A percentile compares a stretch with the other conserved stretches of the same genome.
These are phyloP conservation scores for Dactylis glomerata DNA, from an alignment of 176 grass and related monocot genomes.

Conservation along the genomic window DNA sequence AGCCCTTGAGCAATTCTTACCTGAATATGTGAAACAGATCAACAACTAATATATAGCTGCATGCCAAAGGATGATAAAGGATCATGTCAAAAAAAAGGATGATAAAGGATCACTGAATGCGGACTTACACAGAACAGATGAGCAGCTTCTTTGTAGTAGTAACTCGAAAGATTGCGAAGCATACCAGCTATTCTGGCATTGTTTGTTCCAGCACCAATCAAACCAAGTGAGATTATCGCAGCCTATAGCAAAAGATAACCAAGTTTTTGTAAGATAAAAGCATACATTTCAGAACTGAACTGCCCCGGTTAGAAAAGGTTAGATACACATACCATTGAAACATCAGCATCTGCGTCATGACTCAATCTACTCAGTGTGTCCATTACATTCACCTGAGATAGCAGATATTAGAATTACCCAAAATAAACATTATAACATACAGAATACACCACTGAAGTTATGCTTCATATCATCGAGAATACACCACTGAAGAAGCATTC, in stretches of 20 bases:
- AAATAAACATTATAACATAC: not conserved
- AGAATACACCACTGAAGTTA: not conserved
- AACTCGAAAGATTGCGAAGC: slow-evolving; percentile 98
- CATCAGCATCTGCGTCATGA: slow-evolving; percentile 95
- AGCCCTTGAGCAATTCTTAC: slow-evolving; percentile 98
- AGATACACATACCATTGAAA: slow-evolving; percentile 64
- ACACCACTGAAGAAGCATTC: not conserved
- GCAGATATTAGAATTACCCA: slow-evolving; percentile 1
- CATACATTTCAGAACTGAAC: not conserved
- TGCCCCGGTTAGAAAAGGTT: not conserved
- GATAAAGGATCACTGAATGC: not conserved
- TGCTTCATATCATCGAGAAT: not conserved
- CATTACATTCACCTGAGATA: slow-evolving; percentile 91
- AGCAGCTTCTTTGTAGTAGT: slow-evolving; percentile 99
- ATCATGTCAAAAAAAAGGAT: not conserved
- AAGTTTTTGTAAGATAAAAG: not conserved
- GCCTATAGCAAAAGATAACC: slow-evolving; percentile 39
- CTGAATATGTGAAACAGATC: slow-evolving; percentile 46
- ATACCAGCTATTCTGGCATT: slow-evolving; percentile 98
- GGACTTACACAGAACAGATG: slow-evolving; percentile 96
- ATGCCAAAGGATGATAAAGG: not conserved
- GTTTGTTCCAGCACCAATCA: slow-evolving; percentile 95
- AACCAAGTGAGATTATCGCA: slow-evolving; percentile 88
- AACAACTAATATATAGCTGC: not conserved
- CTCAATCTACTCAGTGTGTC: slow-evolving; percentile 98